Conservation (phyloP, 1,284 basidiomycete species). For the Caloboletus inedulis region DNA sequence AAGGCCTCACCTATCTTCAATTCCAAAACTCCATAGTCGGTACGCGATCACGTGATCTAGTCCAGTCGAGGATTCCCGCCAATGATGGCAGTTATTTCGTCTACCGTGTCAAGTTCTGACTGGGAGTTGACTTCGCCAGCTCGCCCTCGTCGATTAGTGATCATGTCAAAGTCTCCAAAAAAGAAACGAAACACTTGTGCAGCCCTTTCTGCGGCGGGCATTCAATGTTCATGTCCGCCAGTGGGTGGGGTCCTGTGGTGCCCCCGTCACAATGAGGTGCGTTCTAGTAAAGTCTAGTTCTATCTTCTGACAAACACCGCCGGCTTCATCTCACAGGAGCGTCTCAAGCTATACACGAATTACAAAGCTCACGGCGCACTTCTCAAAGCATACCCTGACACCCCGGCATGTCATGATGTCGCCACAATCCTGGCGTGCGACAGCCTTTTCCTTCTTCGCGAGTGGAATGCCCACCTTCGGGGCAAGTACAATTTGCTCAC, state of each 20-base stretch:
- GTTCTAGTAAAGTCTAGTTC: neutral
- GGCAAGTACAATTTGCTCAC: constrained; percentile 33
- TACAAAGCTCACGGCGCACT: constrained; percentile 34
- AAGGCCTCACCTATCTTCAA: too few species aligned
- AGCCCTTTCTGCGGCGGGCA: constrained; percentile 18
- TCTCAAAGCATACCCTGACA: constrained; percentile 28
- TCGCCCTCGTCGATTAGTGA: neutral
- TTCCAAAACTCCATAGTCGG: neutral
- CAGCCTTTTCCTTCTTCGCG: constrained; percentile 28
- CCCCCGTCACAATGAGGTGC: constrained; percentile 31
- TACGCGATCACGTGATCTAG: constrained; percentile 9
- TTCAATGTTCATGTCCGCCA: constrained; percentile 17
- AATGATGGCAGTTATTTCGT: neutral
- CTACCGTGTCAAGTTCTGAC: neutral
- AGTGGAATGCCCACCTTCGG: constrained; percentile 31
- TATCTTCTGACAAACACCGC: neutral
- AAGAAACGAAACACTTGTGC: constrained; percentile 16
- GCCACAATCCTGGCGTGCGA: constrained; percentile 25
- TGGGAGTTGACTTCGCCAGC: neutral
- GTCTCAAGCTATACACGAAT: constrained; percentile 34
- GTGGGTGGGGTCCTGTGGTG: constrained; percentile 26
- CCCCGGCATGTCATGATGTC: constrained; percentile 23
- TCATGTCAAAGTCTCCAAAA: constrained; percentile 12
- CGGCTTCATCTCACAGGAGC: constrained; percentile 26
- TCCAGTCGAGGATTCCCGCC: neutral